Base-by-base conservation (phyloP, 2,329 filamentous ascomycete genomes). In the Cladosporium oxysporum region DNA sequence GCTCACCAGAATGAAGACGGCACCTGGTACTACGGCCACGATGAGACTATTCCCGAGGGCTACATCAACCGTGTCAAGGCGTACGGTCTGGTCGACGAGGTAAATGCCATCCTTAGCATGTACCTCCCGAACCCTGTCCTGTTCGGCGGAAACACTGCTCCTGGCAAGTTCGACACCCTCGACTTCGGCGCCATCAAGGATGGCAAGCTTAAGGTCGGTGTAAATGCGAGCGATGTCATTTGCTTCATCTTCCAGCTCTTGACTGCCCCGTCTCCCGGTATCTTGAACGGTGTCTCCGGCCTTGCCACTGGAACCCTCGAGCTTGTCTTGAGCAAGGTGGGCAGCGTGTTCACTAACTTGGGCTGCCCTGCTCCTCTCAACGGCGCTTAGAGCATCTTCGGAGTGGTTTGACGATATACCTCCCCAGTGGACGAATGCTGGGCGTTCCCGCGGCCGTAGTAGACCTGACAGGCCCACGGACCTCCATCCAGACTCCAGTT, bases 201-300 rank as follows among this genome's bases (percentile, higher is more conserved):
- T 44, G 78, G 79, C 12, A 77, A 72, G 61, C 63, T 80, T 7
- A 68, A 69, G 5, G 67, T 69, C 21, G 65, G 62, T 31, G 67
- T 71, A 6, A 73, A 67, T 6, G 62, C 72, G 1, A 58, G 59
- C 2, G 72, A 74, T 47, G 49, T 76, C 5, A 26, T 73, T 10
- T 81, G 79, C 65, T 68, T 80, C 67, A 61, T 80, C 37, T 81
- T 80, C 69, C 79, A 80, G 70, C 68, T 80, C 4, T 72, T 70
- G 4, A 76, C 75, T 5, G 70, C 74, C 33, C 66, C 65, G 11
- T 71, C 81, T 2, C 79, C 79, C 4, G 72, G 69, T 11, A 71
- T 67, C 44, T 58, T 76, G 23, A 77, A 76, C 60, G 69, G 73
- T 29, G 52, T 77, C 4, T 65, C 76, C 23, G 71, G 71, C 1